Conservation (phyloP, 1,284 basidiomycete species). For the Hypsizygus ulmarius region DNA sequence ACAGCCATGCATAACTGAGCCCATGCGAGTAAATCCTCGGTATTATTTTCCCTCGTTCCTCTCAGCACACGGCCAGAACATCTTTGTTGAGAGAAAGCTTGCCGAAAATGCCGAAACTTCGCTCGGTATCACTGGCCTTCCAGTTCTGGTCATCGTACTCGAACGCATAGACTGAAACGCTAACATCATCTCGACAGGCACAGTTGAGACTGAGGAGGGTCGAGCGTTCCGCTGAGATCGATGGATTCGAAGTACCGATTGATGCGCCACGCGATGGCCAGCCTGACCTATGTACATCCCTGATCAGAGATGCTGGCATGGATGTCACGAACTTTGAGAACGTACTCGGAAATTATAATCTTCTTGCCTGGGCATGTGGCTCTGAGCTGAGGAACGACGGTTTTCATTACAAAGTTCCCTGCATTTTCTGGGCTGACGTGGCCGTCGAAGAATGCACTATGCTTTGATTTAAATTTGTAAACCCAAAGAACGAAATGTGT, state of each 20-base stretch:
- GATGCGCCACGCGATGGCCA: constrained; percentile 34
- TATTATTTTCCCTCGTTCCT: too few relatives aligned
- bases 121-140: constrained; percentile 32
- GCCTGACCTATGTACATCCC: constrained; percentile 28
- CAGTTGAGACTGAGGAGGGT: constrained; percentile 33
- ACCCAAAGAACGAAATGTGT: neutral
- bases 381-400: constrained; percentile 29
- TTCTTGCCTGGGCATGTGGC: constrained; percentile 31
- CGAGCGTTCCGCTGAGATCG: constrained; percentile 24
- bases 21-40: too few relatives aligned
- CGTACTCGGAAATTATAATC: constrained; percentile 34
- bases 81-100: constrained; percentile 28
- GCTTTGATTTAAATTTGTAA: neutral
- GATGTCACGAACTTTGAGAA: neutral
- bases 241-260: constrained; percentile 25
- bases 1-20: too few relatives aligned
- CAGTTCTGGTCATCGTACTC: constrained; percentile 35
- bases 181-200: constrained; percentile 28
- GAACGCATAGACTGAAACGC: constrained; percentile 32
- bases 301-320: constrained; percentile 3
- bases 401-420: constrained; percentile 32
- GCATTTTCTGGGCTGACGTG: constrained; percentile 23
- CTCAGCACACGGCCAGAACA: constrained; percentile 22
- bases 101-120: constrained; percentile 34
- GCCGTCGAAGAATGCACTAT: constrained; percentile 32